phyloP scores from a whole-genome alignment of 139 green algal genomes.

The Chlorella sp. region DNA sequence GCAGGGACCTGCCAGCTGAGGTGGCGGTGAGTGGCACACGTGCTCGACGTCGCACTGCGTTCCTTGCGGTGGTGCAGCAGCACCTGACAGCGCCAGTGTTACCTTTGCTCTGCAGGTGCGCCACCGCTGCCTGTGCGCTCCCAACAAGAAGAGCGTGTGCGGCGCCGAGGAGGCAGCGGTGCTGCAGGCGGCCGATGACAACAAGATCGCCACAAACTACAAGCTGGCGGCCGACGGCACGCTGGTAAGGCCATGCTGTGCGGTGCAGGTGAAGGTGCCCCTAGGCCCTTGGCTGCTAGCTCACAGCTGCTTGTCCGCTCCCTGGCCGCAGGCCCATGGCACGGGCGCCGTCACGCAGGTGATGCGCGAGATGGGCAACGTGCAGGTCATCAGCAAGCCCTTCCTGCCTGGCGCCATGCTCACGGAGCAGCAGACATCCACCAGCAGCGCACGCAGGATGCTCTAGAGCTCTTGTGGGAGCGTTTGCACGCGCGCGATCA shows the following conservation, averaged over 20 bases:
- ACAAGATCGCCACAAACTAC: conserved; percentile 24
- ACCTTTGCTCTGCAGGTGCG: conserved; percentile 21
- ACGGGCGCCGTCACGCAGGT: too few relatives aligned
- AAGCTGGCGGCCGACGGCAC: conserved; percentile 5
- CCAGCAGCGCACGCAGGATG: too few relatives aligned
- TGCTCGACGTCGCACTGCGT: not conserved
- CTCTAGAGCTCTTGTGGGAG: too few relatives aligned
- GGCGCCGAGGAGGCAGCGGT: conserved; percentile 25
- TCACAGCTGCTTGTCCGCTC: too few relatives aligned
- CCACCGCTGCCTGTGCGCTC: conserved; percentile 41
- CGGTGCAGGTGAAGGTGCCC: too few relatives aligned
- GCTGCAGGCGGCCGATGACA: conserved; percentile 9
- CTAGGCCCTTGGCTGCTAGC: too few relatives aligned
- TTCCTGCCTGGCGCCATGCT: too few relatives aligned
- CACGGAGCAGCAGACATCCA: too few relatives aligned
- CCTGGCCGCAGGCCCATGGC: too few relatives aligned
- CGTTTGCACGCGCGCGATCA: too few relatives aligned
- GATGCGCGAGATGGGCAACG: too few relatives aligned
- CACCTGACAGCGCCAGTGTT: not conserved
- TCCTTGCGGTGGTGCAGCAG: not conserved
- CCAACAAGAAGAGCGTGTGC: conserved; percentile 18
- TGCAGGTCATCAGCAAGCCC: too few relatives aligned
- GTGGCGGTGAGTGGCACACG: not conserved
- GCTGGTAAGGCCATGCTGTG: not conserved
- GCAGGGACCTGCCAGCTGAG: not conserved